Percentiles rank a stretch among this genome's conserved stretches.
phyloP scores from a whole-genome alignment of 106 monocot species.

The Allium sativum region DNA sequence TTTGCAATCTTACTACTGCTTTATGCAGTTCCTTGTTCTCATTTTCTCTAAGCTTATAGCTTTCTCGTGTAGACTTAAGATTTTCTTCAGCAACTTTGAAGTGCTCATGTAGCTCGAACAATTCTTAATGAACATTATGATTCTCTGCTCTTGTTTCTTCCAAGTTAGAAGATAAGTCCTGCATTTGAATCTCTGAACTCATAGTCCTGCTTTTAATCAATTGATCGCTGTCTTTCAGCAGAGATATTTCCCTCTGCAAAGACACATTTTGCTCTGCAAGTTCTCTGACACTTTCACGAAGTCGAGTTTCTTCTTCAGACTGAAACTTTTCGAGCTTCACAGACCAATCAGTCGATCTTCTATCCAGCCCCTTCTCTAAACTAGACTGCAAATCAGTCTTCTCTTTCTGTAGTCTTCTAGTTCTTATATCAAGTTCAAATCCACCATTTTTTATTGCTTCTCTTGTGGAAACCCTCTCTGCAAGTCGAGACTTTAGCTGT shows the following conservation, averaged over 20 bases:
- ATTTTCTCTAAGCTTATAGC: slow-evolving; percentile 48
- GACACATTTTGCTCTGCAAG: slow-evolving; percentile 91
- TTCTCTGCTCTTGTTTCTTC: slow-evolving; percentile 41
- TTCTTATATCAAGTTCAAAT: slow-evolving; percentile 53
- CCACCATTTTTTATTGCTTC: slow-evolving; percentile 44
- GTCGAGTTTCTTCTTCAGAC: slow-evolving; percentile 70
- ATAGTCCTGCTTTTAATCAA: slow-evolving; percentile 24
- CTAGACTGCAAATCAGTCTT: slow-evolving; percentile 58
- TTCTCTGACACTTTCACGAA: slow-evolving; percentile 75
- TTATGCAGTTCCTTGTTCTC: slow-evolving; percentile 66
- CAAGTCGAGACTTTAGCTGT: slow-evolving; percentile 51
- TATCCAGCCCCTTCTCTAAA: slow-evolving; percentile 75
- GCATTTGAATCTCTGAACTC: slow-evolving; percentile 44
- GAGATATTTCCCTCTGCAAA: slow-evolving; percentile 77
- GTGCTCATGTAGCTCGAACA: slow-evolving; percentile 36
- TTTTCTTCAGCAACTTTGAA: slow-evolving; percentile 39
- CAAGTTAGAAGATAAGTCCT: slow-evolving; percentile 27
- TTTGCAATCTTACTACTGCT: slow-evolving; percentile 48
- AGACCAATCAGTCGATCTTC: slow-evolving; percentile 81
- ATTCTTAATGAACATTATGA: slow-evolving; percentile 29
- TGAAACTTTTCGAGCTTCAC: slow-evolving; percentile 62
- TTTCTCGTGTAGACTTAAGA: slow-evolving; percentile 29
- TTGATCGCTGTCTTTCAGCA: slow-evolving; percentile 39
- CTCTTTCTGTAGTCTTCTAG: slow-evolving; percentile 75
- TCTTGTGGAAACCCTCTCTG: slow-evolving; percentile 53